phyloP scores from a whole-genome alignment of 331 rosid genomes.

The Dryas integrifolia region DNA sequence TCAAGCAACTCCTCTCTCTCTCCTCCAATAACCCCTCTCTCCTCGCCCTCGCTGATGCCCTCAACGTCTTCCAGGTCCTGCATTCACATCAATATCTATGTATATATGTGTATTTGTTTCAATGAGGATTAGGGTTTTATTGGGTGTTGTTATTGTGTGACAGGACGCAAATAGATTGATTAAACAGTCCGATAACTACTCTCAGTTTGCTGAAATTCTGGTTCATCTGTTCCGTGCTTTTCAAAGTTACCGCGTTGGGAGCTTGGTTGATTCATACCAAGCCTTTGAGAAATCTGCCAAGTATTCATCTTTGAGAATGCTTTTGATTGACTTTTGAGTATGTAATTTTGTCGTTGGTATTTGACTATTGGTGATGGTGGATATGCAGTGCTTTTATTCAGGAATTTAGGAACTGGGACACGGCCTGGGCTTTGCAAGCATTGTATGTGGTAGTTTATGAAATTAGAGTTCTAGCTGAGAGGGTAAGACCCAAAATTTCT shows the following conservation, averaged over 20 bases:
- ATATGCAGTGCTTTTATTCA: conserved; percentile 81
- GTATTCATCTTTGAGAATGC: conserved; percentile 29
- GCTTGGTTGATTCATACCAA: conserved; percentile 61
- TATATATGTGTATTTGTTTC: neutral
- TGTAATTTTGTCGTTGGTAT: neutral
- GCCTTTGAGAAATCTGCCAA: conserved; percentile 81
- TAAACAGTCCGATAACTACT: conserved; percentile 61
- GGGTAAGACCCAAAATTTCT: conserved; percentile 34
- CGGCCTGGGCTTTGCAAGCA: conserved; percentile 91
- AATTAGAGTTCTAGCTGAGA: conserved; percentile 87
- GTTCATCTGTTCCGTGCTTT: conserved; percentile 70
- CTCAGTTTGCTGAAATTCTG: conserved; percentile 60
- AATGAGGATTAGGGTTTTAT: conserved; percentile 13
- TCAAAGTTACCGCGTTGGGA: conserved; percentile 50
- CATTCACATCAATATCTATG: neutral
- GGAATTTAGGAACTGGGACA: conserved; percentile 95
- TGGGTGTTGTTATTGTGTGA: neutral
- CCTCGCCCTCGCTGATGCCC: conserved; percentile 73
- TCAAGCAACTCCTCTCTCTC: conserved; percentile 65
- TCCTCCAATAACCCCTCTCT: conserved; percentile 59
- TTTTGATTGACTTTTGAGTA: neutral
- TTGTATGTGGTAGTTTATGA: conserved; percentile 69
- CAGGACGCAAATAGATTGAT: conserved; percentile 65
- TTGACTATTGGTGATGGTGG: conserved; percentile 21
- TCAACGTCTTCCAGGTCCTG: conserved; percentile 56